These are phyloP conservation scores for Eimeria tenella DNA, from an alignment of 169 alveolate genomes.

Conservation along the genomic window DNA sequence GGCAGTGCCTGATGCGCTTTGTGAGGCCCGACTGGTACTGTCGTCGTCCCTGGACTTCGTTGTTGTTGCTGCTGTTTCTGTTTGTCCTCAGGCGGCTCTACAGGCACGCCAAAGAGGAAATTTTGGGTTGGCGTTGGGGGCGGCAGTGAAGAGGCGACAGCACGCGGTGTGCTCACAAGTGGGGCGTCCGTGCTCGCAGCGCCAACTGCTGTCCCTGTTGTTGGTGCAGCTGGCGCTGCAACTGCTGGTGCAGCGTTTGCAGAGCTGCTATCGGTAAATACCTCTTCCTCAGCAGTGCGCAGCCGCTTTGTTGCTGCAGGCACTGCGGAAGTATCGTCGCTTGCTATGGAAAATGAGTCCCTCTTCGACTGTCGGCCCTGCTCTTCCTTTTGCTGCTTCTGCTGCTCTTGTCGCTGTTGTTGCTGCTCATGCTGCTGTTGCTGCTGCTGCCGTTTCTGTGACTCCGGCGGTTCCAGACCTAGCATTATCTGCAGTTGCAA, in stretches of 20 bases:
- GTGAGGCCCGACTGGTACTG: background rate
- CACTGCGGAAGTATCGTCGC: background rate
- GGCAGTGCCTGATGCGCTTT: background rate
- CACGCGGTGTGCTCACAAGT: constrained; percentile 39
- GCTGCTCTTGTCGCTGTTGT: background rate
- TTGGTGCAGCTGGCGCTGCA: background rate
- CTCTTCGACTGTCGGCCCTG: background rate
- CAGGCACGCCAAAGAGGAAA: constrained; percentile 30
- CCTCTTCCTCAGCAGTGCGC: constrained; percentile 30
- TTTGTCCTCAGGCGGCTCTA: constrained; percentile 15
- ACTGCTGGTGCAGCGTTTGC: background rate
- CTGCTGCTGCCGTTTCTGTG: constrained; percentile 3
- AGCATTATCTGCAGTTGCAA: constrained; percentile 44
- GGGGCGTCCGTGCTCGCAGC: background rate
- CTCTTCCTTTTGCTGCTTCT: background rate
- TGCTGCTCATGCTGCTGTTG: constrained; percentile 6
- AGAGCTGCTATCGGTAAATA: background rate
- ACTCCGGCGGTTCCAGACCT: background rate
- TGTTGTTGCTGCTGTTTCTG: constrained; percentile 69
- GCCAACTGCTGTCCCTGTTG: background rate
- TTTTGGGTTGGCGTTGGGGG: constrained; percentile 50
- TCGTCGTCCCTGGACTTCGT: background rate
- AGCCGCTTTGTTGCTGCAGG: constrained; percentile 25
- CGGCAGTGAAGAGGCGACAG: constrained; percentile 18
- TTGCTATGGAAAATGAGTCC: background rate